phyloP scores from a whole-genome alignment of 108 stramenopile species.

The Craspedostauros australis region DNA sequence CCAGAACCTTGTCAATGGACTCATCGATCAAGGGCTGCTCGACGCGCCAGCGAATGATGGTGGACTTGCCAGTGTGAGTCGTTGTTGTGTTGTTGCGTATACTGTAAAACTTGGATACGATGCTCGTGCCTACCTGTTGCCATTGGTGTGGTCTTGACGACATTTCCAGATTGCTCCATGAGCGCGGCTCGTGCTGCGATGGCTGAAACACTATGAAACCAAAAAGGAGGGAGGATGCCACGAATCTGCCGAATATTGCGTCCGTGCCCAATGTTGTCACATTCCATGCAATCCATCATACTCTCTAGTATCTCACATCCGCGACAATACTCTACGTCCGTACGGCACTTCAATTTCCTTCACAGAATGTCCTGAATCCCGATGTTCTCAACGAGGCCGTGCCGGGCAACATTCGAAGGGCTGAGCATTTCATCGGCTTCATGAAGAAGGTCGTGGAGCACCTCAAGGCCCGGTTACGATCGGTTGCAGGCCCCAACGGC shows the following conservation, averaged over 20 bases:
- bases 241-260: background rate
- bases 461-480: slow-evolving; percentile 67
- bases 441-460: slow-evolving; percentile 94
- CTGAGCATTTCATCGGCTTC: slow-evolving; percentile 96
- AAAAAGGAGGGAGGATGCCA: too few species aligned
- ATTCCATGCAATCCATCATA: background rate
- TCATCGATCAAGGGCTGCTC: slow-evolving; percentile 80
- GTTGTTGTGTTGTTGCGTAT: background rate
- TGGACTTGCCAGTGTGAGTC: slow-evolving; percentile 56
- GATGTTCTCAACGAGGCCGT: slow-evolving; percentile 95
- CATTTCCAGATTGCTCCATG: background rate
- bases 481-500: slow-evolving; percentile 74
- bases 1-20: slow-evolving; percentile 78
- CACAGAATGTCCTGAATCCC: slow-evolving; percentile 64
- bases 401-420: slow-evolving; percentile 97
- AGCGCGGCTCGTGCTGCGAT: background rate
- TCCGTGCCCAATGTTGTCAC: background rate
- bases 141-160: background rate
- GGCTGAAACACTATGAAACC: too few species aligned
- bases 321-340: too few species aligned
- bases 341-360: too few species aligned
- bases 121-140: background rate
- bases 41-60: slow-evolving; percentile 63
- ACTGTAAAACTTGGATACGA: too few species aligned
- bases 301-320: too few species aligned